phyloP scores from a whole-genome alignment of 352 stramenopile genomes.

The Phytophthora megakarya region DNA sequence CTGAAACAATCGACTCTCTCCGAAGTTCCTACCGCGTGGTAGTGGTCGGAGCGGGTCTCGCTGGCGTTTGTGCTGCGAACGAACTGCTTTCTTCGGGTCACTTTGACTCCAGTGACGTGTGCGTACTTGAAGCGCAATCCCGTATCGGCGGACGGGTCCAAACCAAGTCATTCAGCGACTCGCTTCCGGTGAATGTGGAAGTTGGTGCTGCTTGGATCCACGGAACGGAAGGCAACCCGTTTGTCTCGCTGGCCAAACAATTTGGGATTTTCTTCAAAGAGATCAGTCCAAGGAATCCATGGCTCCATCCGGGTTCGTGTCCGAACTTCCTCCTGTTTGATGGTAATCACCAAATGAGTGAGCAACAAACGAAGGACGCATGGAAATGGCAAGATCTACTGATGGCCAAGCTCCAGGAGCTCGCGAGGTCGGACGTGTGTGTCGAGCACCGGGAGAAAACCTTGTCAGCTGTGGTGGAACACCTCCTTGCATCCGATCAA shows the following conservation, averaged over 20 bases:
- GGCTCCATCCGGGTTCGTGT: slow-evolving; percentile 64
- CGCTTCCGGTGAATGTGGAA: slow-evolving; percentile 53
- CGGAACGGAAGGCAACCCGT: slow-evolving; percentile 48
- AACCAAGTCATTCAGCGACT: slow-evolving; percentile 52
- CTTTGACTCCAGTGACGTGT: slow-evolving; percentile 41
- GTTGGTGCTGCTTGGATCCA: slow-evolving; percentile 71
- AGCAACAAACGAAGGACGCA: slow-evolving; percentile 42
- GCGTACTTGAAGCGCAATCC: slow-evolving; percentile 52
- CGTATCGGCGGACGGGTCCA: slow-evolving; percentile 64
- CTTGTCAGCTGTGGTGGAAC: slow-evolving; percentile 44
- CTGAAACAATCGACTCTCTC: slow-evolving; percentile 17
- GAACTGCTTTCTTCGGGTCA: slow-evolving; percentile 43
- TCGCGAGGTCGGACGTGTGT: slow-evolving; percentile 30
- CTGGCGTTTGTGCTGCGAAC: slow-evolving; percentile 51
- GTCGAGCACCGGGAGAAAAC: slow-evolving; percentile 26
- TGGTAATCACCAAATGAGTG: slow-evolving; percentile 30
- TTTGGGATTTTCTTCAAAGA: slow-evolving; percentile 57
- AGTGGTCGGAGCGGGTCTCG: slow-evolving; percentile 56
- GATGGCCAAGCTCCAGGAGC: slow-evolving; percentile 47
- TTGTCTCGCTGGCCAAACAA: slow-evolving; percentile 43
- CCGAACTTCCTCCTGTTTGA: slow-evolving; percentile 52
- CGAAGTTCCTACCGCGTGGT: slow-evolving; percentile 42
- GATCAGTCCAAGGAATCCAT: slow-evolving; percentile 65
- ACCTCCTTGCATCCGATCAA: slow-evolving; percentile 32
- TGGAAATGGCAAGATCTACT: slow-evolving; percentile 55